A percentile compares a stretch with the other conserved stretches of the same genome.
Evolutionary conservation across 768 basidiomycete species (phyloP).

Genomic region (Tulasnella sp.): DNA sequence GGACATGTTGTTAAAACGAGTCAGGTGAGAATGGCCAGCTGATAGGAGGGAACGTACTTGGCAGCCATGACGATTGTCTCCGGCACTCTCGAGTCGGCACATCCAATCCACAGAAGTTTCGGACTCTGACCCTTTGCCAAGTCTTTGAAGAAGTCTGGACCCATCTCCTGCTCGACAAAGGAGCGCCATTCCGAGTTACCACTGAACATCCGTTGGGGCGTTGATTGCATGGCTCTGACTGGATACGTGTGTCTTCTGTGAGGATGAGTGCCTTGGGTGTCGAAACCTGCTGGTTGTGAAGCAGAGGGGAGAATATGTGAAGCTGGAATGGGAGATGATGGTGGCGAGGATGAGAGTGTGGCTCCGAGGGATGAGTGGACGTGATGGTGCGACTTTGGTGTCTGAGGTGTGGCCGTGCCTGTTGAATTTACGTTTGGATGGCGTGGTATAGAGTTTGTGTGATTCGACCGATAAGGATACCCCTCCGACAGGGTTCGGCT

Average conservation of each 20-base stretch:
- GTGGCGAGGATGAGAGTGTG: not conserved
- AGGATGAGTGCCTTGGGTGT: not conserved
- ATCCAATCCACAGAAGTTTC: slow-evolving; percentile 32
- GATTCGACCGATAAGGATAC: not conserved
- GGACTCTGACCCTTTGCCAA: slow-evolving; percentile 58
- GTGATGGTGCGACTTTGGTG: not conserved
- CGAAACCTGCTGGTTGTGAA: not conserved
- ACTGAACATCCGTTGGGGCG: slow-evolving; percentile 17
- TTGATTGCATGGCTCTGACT: not conserved
- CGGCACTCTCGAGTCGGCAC: slow-evolving; percentile 76
- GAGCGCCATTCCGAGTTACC: slow-evolving; percentile 65
- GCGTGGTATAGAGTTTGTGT: not conserved
- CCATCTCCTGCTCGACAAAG: slow-evolving; percentile 40
- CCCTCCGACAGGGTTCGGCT: not conserved
- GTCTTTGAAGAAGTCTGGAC: slow-evolving; percentile 57
- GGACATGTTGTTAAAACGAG: slow-evolving; percentile 23
- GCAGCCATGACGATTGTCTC: slow-evolving; percentile 63
- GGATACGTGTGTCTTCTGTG: not conserved
- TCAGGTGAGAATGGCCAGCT: not conserved
- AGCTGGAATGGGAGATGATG: not conserved
- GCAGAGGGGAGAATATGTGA: not conserved
- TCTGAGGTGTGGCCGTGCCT: not conserved
- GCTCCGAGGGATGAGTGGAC: not conserved
- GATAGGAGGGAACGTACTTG: slow-evolving; percentile 18
- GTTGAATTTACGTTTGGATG: not conserved